Base-by-base conservation (phyloP, 2,329 filamentous ascomycete genomes). In the Phaeoacremonium minimum region DNA sequence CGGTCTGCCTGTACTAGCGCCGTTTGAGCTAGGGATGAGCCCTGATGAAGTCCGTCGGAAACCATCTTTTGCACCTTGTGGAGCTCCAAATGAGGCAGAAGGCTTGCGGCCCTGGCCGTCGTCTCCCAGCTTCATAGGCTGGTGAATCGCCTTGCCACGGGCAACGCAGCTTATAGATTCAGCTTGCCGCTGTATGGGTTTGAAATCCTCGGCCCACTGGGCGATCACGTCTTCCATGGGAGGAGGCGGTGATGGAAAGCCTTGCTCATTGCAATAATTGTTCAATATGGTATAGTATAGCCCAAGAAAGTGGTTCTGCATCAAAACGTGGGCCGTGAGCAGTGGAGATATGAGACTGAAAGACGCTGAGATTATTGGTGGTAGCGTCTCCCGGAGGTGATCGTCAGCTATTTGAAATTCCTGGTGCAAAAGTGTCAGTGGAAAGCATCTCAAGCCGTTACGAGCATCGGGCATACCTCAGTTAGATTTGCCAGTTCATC, bases 201-300 rank as follows among this genome's bases (percentile, higher is more conserved):
- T 72, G 53, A 83, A 86, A 40, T 71, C 70, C 3, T 61, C 60
- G 34, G 83, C 74, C 80, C 83, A 93, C 30, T 69, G 60, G 5
- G 75, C 67, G 39, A 89, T 68, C 6, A 93, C 78, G 34, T 85
- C 75, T 17, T 83, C 77, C 67, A 89, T 83, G 13, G 82, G 74
- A 4, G 85, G 83, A 9, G 86, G 72, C 2, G 85, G 83, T 31
- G 82, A 83, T 1, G 83, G 83, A 49, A 89, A 83, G 5, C 75
- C 69, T 47, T 80, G 70, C 18, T 83, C 75, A 46, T 80, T 70
- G 47, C 83, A 87, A 58, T 84, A 93, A 38, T 75, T 78, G 54
- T 89, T 80, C 6, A 91, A 64, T 5, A 80, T 71, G 1, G 87
- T 93, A 60, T 93, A 93, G 48, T 87, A 80, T 43, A 89, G 72